phyloP scores from a whole-genome alignment of 2,329 filamentous ascomycete species.

The Aphanoascus verrucosus region DNA sequence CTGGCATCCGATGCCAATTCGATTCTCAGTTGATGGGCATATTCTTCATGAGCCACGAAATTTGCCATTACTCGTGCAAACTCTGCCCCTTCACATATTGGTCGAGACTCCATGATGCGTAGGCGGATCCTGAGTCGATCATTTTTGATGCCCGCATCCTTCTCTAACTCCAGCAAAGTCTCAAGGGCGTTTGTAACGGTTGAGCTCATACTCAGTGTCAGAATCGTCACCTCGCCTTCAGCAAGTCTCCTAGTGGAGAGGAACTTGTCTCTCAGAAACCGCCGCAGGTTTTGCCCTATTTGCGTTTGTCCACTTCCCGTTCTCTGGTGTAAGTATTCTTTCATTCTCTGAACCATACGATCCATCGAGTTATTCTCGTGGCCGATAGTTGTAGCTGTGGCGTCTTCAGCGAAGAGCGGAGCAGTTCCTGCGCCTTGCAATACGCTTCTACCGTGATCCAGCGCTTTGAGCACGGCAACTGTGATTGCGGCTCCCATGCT shows the following conservation, averaged over 20 bases:
- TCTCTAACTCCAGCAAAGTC: slow-evolving; percentile 8
- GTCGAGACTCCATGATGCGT: slow-evolving; percentile 55
- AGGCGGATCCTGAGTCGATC: slow-evolving; percentile 30
- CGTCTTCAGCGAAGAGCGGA: not conserved
- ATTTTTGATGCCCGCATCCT: no score
- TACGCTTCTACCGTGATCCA: slow-evolving; percentile 29
- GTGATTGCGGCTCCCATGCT: slow-evolving; percentile 55
- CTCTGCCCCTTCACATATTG: slow-evolving; percentile 53
- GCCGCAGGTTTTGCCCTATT: slow-evolving; percentile 22
- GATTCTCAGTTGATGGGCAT: slow-evolving; percentile 30
- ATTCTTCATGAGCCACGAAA: slow-evolving; percentile 19
- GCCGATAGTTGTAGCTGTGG: not conserved
- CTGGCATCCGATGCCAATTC: slow-evolving; percentile 51
- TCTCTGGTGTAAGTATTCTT: slow-evolving; percentile 21
- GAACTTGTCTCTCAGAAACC: slow-evolving; percentile 11
- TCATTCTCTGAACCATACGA: slow-evolving; percentile 18
- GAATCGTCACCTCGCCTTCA: slow-evolving; percentile 36
- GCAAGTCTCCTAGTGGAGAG: slow-evolving; percentile 10
- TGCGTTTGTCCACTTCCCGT: not conserved
- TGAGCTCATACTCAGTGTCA: slow-evolving; percentile 54
- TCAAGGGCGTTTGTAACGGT: slow-evolving; percentile 39
- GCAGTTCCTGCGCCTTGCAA: not conserved
- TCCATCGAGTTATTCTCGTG: slow-evolving; percentile 18
- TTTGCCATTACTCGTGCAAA: slow-evolving; percentile 40
- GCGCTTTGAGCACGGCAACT: slow-evolving; percentile 38